Base-by-base conservation (phyloP, 164 flowering plant species). In the Vitis cinerea region DNA sequence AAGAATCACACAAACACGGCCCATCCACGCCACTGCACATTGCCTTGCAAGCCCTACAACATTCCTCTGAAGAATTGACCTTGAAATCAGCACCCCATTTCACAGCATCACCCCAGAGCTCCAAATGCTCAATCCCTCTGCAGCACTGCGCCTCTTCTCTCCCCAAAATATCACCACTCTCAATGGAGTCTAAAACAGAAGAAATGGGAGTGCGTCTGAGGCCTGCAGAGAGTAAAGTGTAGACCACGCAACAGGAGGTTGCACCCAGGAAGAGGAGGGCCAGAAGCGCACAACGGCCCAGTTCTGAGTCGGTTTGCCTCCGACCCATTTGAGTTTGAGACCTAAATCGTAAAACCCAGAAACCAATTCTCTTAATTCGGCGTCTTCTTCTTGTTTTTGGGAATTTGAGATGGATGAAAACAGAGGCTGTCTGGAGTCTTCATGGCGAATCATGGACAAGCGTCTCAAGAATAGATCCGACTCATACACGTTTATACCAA, bases 21-120 rank as follows among this genome's bases (percentile, higher is more conserved):
- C 97, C 97, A 64, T 82, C 90, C 29, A 71, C 75, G 10, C 93
- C 96, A 55, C 71, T 82, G 55, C 99, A 93, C 99, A 95, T 91
- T 1, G 69, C 81, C 74, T 91, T 95, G 76, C 99, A 95, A 31
- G 97, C 97, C 61, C 68, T 51, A 70, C 99, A 95, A 77, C 99
- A 95, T 59, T 87, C 83, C 63, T 70, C 66, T 0, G 97, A 84
- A 51, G 86, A 67, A 82, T 90, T 84, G 69, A 90, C 75, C 90
- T 83, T 91, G 70, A 88, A 87, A 1, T 95, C 91, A 7, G 93
- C 73, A 37, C 99, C 99, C 99, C 98, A 95, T 75, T 89, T 95
- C 74, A 91, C 98, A 63, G 95, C 95, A 48, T 84, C 8, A 0
- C 99, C 99, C 99, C 99, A 95, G 1, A 93, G 84, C 86, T 95